These are phyloP conservation scores for Sideroxylon spinosum DNA, from an alignment of 179 eudicot species.

Conservation along the genomic window DNA sequence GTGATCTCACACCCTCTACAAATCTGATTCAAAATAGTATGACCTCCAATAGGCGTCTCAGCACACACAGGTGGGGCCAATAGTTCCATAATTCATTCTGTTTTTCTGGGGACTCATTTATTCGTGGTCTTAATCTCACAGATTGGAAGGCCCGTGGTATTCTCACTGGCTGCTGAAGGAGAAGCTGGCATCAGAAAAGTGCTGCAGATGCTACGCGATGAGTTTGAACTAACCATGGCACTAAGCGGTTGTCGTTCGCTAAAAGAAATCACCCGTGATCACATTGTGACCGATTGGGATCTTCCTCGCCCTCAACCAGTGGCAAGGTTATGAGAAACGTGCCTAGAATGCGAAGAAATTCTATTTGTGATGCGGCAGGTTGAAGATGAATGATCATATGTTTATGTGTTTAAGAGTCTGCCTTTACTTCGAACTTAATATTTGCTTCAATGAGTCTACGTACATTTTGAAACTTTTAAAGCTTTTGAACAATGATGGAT, in stretches of 20 bases:
- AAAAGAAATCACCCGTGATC: constrained; percentile 70
- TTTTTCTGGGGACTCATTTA: not conserved
- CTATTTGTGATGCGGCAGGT: not conserved
- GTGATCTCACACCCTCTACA: no score
- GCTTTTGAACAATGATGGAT: constrained; percentile 22
- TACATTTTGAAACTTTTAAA: not conserved
- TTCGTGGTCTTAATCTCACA: constrained; percentile 19
- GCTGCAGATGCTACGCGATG: constrained; percentile 74
- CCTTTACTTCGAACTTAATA: constrained; percentile 16
- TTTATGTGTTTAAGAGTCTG: constrained; percentile 19
- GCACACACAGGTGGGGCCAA: no score
- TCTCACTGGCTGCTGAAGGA: constrained; percentile 75
- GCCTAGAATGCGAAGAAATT: constrained; percentile 8
- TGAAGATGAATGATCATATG: constrained; percentile 1
- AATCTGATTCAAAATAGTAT: no score
- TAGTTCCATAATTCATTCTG: no score
- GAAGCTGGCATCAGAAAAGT: constrained; percentile 70
- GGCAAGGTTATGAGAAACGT: constrained; percentile 37
- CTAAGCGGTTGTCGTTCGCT: constrained; percentile 69
- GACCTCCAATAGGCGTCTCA: no score
- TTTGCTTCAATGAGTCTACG: constrained; percentile 13
- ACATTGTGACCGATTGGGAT: constrained; percentile 70
- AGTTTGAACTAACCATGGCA: constrained; percentile 82
- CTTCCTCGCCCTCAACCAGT: constrained; percentile 31
- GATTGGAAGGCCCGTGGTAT: constrained; percentile 82